Conservation (phyloP, 495 filamentous ascomycete species). For the Aspergillus asperescens region DNA sequence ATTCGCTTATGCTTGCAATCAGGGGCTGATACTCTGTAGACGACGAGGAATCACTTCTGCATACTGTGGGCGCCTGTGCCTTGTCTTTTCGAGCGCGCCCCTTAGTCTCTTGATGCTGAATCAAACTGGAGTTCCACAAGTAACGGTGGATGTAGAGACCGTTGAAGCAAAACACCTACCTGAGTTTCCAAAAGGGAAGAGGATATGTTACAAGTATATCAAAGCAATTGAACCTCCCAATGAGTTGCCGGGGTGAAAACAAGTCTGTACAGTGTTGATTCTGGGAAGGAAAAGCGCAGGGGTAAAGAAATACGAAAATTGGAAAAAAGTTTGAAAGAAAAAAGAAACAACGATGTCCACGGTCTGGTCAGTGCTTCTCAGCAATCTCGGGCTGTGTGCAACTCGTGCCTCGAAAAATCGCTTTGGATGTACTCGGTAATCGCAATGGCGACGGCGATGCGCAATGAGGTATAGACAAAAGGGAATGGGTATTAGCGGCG, state of each 20-base stretch:
- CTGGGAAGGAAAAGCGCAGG: neutral
- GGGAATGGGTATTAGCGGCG: slow-evolving; percentile 25
- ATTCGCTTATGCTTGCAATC: slow-evolving; percentile 5
- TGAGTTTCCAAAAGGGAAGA: neutral
- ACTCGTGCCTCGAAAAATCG: neutral
- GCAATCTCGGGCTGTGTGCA: slow-evolving; percentile 1
- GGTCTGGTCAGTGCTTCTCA: slow-evolving; percentile 11
- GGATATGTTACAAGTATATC: slow-evolving; percentile 19
- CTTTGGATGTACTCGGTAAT: slow-evolving; percentile 5
- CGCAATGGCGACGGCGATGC: neutral
- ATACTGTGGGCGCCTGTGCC: slow-evolving; percentile 1
- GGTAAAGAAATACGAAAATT: neutral
- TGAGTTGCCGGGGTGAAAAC: neutral
- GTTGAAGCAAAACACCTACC: slow-evolving; percentile 16
- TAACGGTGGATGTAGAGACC: neutral
- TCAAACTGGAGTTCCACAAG: neutral
- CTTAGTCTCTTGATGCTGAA: slow-evolving; percentile 7
- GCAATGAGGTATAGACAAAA: slow-evolving; percentile 1
- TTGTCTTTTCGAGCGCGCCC: neutral
- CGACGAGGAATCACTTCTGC: slow-evolving; percentile 6
- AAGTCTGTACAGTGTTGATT: neutral
- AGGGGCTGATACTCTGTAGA: neutral
- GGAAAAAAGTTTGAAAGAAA: slow-evolving; percentile 1
- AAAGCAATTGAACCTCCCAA: slow-evolving; percentile 10
- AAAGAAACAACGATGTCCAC: slow-evolving; percentile 1